phyloP scores from a whole-genome alignment of 768 basidiomycete genomes.

The Phanerochaete sordida region DNA sequence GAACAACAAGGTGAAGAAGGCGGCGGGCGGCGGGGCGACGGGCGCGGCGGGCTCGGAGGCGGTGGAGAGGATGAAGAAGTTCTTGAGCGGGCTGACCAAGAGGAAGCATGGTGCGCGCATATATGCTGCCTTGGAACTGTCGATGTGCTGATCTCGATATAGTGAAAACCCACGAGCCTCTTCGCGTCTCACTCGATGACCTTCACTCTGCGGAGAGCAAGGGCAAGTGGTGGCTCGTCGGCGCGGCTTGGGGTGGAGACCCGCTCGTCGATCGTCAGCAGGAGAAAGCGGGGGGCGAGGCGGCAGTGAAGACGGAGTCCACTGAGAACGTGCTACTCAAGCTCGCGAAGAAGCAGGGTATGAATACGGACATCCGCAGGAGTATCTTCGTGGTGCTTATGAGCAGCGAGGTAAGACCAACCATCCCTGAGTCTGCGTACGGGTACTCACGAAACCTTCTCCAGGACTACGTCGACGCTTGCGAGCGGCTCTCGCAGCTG shows the following conservation, averaged over 20 bases:
- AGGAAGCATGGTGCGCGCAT: conserved; percentile 60
- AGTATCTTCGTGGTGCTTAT: conserved; percentile 92
- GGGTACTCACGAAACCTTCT: not conserved
- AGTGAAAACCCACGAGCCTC: conserved; percentile 83
- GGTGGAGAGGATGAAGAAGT: conserved; percentile 86
- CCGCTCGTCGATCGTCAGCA: conserved; percentile 77
- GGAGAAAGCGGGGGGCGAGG: conserved; percentile 29
- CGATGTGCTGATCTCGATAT: conserved; percentile 1
- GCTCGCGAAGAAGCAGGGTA: conserved; percentile 92
- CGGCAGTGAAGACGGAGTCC: conserved; percentile 25
- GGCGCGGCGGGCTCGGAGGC: conserved; percentile 67
- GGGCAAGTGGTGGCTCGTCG: conserved; percentile 99
- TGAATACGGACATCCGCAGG: conserved; percentile 95
- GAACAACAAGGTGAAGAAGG: conserved; percentile 79
- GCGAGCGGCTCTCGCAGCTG: conserved; percentile 81
- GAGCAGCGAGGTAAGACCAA: conserved; percentile 80
- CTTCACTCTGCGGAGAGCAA: conserved; percentile 77
- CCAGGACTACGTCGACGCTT: conserved; percentile 97
- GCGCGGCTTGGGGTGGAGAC: conserved; percentile 93
- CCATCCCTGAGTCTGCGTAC: not conserved
- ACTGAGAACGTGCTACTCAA: conserved; percentile 50
- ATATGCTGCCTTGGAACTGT: not conserved
- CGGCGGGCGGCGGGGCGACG: conserved; percentile 54
- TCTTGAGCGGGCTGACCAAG: conserved; percentile 71
- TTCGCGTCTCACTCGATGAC: conserved; percentile 84